Base-by-base conservation (phyloP, 805 yeast species). In the Candida parachauliodes region DNA sequence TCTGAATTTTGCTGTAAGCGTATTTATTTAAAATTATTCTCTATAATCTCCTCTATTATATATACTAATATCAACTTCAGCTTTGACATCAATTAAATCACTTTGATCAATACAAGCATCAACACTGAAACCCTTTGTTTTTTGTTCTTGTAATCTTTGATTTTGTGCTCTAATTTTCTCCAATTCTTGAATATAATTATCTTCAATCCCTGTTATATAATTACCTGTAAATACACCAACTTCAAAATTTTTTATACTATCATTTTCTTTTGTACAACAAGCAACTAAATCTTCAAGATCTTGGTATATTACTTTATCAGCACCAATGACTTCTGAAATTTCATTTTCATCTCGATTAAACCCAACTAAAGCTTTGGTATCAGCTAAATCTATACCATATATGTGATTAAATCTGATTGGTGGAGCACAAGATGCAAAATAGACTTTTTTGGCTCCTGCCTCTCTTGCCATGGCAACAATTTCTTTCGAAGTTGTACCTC, bases 401-500 rank as follows among this genome's bases (percentile, higher is more conserved):
- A 93, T 88, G 59, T 93, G 98, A 66, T 93, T 93, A 65, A 71
- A 79, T 62, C 98, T 79, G 52, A 93, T 93, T n/a, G 97, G 94
- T 20, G 98, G 98, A 11, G 98, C 95, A 55, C 97, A 93, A 18
- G 95, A 86, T 0, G 98, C 98, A 60, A 93, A 83, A 59, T 78
- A 91, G n/a, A 93, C 98, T 51, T 80, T 83, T 44, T 77, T 81
- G 31, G 98, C 98, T 41, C 98, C 98, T 4, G 98, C 96, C 61
- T 93, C 98, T 51, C 84, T 77, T n/a, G 98, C 98, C 98, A 93
- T 93, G 48, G 81, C 83, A 23, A 93, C 95, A 48, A 93, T 93
- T 67, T 93, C 98, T 59, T 79, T 84, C 5, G 97, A 88, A 2
- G 98, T 93, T 15, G 98, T 93, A 45, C 98, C 98, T 59, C 98